phyloP scores from a whole-genome alignment of 768 basidiomycete genomes.

The Phylloporus rhodoxanthus region DNA sequence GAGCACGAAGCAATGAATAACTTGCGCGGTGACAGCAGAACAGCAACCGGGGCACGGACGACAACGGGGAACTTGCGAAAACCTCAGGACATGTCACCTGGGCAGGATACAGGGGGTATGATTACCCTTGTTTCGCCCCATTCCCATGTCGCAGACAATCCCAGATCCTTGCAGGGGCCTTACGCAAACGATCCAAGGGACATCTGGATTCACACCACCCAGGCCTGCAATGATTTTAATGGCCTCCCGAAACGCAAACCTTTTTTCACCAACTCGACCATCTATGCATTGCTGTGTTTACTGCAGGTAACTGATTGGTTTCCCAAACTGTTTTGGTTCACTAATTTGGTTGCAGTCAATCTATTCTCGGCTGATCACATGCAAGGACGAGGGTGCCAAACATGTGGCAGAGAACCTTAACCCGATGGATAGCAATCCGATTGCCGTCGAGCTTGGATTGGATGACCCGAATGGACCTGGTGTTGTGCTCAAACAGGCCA shows the following conservation, averaged over 20 bases:
- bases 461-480: conserved; percentile 78
- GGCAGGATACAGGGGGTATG: conserved; percentile 26
- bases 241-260: conserved; percentile 41
- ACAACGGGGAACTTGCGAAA: conserved; percentile 68
- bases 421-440: conserved; percentile 65
- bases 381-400: conserved; percentile 74
- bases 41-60: conserved; percentile 43
- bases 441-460: conserved; percentile 78
- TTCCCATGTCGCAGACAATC: conserved; percentile 2
- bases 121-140: conserved; percentile 23
- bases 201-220: conserved; percentile 51
- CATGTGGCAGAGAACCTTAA: conserved; percentile 64
- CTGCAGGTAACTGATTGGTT: conserved; percentile 56
- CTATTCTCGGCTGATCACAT: conserved; percentile 79
- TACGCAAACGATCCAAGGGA: conserved; percentile 32
- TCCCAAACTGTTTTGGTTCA: conserved; percentile 2
- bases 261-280: conserved; percentile 89
- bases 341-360: conserved; percentile 53
- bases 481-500: conserved; percentile 58
- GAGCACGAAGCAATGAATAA: conserved; percentile 23
- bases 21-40: conserved; percentile 37
- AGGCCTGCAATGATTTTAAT: conserved; percentile 16
- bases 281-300: conserved; percentile 84
- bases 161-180: not conserved
- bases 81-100: conserved; percentile 54